Base-by-base conservation (phyloP, 352 stramenopile species). In the Lagenidium giganteum region DNA sequence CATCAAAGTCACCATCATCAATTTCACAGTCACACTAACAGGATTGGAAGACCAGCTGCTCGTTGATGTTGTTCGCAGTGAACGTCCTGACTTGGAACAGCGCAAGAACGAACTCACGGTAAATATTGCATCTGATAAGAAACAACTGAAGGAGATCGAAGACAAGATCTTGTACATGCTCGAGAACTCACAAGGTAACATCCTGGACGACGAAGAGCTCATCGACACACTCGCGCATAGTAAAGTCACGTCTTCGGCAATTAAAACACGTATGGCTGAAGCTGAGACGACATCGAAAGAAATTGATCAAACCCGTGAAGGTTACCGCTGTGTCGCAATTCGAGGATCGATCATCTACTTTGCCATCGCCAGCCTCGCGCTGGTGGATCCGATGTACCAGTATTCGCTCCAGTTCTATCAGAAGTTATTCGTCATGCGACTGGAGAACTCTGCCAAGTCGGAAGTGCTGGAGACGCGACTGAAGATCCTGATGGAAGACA, bases 331-430 rank as follows among this genome's bases (percentile, higher is more conserved):
- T 34, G 87, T 97, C 7, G 92, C 92, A 8, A 70, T 92, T 9
- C 76, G 91, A 12, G 92, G 89, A 7, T 95, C 81, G 2, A 85
- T 97, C 41, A 88, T 98, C 37, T 98, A 97, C 66, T 98, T 97
- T 57, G 89, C 95, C 11, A 95, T 97, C 28, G 89, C 92, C 1
- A 86, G 83, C 17, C 60, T 97, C 3, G 87, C 87, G 31, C 67
- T 91, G n/a, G 83, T 98, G 8, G 89, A 97, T 28, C 82, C 87
- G 3, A 97, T 97, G 90, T 97, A 97, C 54, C 88, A 97, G 54
- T 97, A 95, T 54, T 97, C 89, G 30, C 66, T 98, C 14, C 92
- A 97, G 48, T 97, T 95, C 41, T 98, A 97, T 50, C 86, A 95
- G 47, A 89, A 93, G 23, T 66, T 98, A 1, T 97, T 97, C 40